phyloP scores from a whole-genome alignment of 176 grass and related monocot genomes.

The Hyparrhenia diplandra region DNA sequence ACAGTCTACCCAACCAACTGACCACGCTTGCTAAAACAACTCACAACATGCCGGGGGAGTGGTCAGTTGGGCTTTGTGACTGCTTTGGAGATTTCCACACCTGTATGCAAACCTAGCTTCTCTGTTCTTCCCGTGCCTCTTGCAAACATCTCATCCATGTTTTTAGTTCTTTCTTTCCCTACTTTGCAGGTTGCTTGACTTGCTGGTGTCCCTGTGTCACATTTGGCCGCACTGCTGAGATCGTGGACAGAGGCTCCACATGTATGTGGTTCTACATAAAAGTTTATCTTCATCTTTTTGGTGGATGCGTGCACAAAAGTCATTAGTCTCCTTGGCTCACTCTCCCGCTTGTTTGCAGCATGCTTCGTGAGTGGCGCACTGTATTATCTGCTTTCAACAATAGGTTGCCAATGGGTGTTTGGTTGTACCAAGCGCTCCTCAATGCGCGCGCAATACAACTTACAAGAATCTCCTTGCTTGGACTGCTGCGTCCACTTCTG shows the following conservation, averaged over 20 bases:
- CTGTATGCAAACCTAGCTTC: constrained; percentile 25
- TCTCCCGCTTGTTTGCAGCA: constrained; percentile 21
- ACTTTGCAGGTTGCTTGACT: constrained; percentile 54
- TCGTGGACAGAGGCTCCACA: constrained; percentile 52
- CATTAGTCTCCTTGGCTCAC: neutral
- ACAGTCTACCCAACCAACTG: neutral
- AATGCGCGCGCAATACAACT: constrained; percentile 40
- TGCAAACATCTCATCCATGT: neutral
- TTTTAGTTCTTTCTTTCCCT: neutral
- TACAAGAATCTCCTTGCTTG: constrained; percentile 47
- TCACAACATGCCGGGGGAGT: constrained; percentile 26
- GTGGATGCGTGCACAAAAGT: neutral
- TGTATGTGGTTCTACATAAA: constrained; percentile 29
- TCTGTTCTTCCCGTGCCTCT: neutral
- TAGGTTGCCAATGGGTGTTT: constrained; percentile 48
- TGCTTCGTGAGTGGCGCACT: constrained; percentile 38
- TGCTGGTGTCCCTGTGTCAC: constrained; percentile 65
- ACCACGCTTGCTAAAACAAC: neutral
- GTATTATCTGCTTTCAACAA: constrained; percentile 21
- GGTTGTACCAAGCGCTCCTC: constrained; percentile 51
- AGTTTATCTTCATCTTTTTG: neutral
- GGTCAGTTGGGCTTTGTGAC: constrained; percentile 46
- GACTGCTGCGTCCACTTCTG: constrained; percentile 66
- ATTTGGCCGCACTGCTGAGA: constrained; percentile 49
- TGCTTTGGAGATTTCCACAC: constrained; percentile 41